Evolutionary conservation across 768 basidiomycete species (phyloP), one percentile per base, ranked within the genome.

Genomic region (Nidularia pulvinata): DNA sequence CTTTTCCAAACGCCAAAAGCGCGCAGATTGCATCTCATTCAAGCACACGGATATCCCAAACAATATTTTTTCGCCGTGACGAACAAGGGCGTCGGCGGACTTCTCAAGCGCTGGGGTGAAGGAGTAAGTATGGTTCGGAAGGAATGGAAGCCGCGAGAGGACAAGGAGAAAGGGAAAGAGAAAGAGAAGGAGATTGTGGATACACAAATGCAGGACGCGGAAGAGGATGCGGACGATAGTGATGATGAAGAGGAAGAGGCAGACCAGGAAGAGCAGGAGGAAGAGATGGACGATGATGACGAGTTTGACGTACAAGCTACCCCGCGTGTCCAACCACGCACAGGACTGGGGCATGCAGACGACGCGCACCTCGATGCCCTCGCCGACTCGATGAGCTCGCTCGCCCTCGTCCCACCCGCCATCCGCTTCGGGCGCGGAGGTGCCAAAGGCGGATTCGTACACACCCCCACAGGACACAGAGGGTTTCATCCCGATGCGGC

Each of bases 31-130:
- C 94, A 95, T 72, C 79, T 96, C 50, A 91, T 95, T 46, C 79
- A 86, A 60, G 82, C 77, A 11, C 94, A 96, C 61, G 83, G 79
- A 49, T 96, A 88, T 64, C 93, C 93, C 4, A 91, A 91, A 64
- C 84, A 94, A 62, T 96, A 88, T 68, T 95, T 93, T 70, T 96
- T 95, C 65, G 83, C 89, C 16, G 88, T 96, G 16, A 94, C 91
- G 13, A 95, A 95, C 70, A 93, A 91, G 65, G 94, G 94, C 19
- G 84, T 94, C 10, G 92, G 91, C 10, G 90, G 88, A 3, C 71
- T 94, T 14, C 67, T 93, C 52, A 82, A 83, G 65, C 82, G 75
- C 61, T 93, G 91, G 89, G 92, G 92, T 7, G 89, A 90, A 54
- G 92, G 91, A 5, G 92, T 83, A 4, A 92, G 89, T 59, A 76